A percentile compares a stretch with the other conserved stretches of the same genome.
Conservation (phyloP, 1,139 yeast species). For the Taiozyma sp. region DNA sequence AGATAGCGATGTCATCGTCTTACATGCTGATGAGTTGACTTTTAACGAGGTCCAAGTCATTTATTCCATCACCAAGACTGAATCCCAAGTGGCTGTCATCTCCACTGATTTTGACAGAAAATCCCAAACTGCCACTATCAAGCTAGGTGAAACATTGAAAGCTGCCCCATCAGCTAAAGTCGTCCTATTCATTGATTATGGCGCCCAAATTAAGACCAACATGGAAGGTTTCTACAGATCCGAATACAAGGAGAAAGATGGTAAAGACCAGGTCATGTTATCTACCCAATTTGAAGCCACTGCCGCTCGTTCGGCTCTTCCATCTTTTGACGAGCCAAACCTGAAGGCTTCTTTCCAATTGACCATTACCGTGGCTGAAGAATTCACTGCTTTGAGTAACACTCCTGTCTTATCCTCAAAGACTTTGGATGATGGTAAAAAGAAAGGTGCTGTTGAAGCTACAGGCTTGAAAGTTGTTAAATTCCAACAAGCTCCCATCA, state of each 20-base stretch:
- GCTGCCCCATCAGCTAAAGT: conserved; percentile 36
- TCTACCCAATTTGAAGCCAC: conserved; percentile 87
- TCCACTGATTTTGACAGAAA: conserved; percentile 41
- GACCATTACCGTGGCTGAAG: conserved; percentile 47
- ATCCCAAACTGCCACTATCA: conserved; percentile 57
- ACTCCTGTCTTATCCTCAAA: conserved; percentile 52
- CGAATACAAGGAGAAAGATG: conserved; percentile 55
- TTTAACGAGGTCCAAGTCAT: conserved; percentile 10
- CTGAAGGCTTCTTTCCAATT: conserved; percentile 69
- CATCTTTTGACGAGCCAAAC: conserved; percentile 77
- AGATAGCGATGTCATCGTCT: conserved; percentile 57
- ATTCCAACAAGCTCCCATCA: conserved; percentile 62
- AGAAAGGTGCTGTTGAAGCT: conserved; percentile 25
- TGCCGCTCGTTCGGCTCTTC: conserved; percentile 81
- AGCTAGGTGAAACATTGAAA: conserved; percentile 41
- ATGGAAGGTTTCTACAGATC: conserved; percentile 85
- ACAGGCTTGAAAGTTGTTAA: conserved; percentile 33
- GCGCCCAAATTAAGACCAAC: conserved; percentile 63
- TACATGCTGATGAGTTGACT: conserved; percentile 44
- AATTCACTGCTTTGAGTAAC: conserved; percentile 67
- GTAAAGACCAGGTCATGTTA: conserved; percentile 57
- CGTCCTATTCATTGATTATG: conserved; percentile 47
- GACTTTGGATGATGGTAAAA: conserved; percentile 42
- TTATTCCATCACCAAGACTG: conserved; percentile 20
- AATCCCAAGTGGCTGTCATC: conserved; percentile 23